Percentiles rank a stretch among this genome's conserved stretches.
Conservation (phyloP, 2,329 filamentous ascomycete species). For the Calonectria naviculata region DNA sequence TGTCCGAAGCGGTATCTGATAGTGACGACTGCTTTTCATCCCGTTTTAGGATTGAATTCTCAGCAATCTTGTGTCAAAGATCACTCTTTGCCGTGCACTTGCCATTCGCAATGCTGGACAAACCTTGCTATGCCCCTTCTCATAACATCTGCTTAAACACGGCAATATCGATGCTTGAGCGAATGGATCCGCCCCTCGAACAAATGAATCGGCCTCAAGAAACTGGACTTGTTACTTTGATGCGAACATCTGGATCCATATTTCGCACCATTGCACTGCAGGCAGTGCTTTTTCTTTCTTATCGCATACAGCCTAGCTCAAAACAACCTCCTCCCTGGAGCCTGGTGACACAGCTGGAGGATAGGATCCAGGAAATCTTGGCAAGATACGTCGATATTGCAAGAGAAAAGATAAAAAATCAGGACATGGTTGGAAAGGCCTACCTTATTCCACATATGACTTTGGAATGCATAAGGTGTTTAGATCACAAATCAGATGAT, state of each 20-base stretch:
- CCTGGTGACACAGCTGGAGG: background rate
- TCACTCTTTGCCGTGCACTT: background rate
- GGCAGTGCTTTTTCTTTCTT: background rate
- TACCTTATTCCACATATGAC: background rate
- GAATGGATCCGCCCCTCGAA: background rate
- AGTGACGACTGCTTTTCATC: background rate
- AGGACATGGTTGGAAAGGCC: background rate
- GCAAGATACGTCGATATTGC: background rate
- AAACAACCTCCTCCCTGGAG: background rate
- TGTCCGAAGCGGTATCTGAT: background rate
- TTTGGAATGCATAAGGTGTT: background rate
- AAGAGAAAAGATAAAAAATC: background rate
- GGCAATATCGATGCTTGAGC: background rate
- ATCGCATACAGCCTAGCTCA: background rate
- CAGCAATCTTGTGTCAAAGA: background rate
- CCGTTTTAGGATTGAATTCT: background rate
- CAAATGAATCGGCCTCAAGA: background rate
- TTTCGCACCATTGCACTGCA: background rate
- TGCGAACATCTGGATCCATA: background rate
- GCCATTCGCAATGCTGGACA: background rate
- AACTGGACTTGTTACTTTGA: background rate
- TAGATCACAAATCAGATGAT: background rate
- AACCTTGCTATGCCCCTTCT: background rate
- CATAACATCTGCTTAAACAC: background rate
- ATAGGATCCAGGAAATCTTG: background rate